phyloP scores from a whole-genome alignment of 2,329 filamentous ascomycete species.

The Ceratocystis cacaofunesta region DNA sequence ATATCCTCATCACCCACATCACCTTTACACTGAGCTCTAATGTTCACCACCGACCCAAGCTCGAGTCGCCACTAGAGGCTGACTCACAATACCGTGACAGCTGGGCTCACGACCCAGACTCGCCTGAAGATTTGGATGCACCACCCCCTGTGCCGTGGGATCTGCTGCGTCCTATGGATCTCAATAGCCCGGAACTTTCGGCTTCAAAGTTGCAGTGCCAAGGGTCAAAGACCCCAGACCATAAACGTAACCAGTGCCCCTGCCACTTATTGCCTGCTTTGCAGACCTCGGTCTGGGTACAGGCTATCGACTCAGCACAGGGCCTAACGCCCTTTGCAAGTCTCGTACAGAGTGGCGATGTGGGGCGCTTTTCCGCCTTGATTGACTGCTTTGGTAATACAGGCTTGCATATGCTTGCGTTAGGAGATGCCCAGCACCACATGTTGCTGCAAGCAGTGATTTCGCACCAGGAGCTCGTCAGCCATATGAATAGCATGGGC shows the following conservation, averaged over 20 bases:
- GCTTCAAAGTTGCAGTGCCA: background rate
- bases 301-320: background rate
- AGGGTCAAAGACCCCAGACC: conserved; percentile 18
- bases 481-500: conserved; percentile 30
- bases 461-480: background rate
- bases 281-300: conserved; percentile 23
- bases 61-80: background rate
- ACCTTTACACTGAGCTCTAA: background rate
- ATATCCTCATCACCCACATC: conserved; percentile 11
- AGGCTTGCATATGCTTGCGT: conserved; percentile 32
- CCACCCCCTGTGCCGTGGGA: conserved; percentile 32
- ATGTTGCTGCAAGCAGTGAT: conserved; percentile 17
- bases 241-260: conserved; percentile 22
- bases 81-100: background rate
- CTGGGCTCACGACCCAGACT: conserved; percentile 21
- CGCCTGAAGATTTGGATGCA: conserved; percentile 17
- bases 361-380: conserved; percentile 6
- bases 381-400: conserved; percentile 35
- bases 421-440: conserved; percentile 22
- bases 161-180: conserved; percentile 28
- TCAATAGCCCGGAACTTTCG: background rate
- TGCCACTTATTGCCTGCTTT: conserved; percentile 22
- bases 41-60: conserved; percentile 14
- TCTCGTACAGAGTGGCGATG: conserved; percentile 5
- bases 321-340: background rate